Conservation (phyloP, 2,329 filamentous ascomycete species). For the Dendryphion nanum region DNA sequence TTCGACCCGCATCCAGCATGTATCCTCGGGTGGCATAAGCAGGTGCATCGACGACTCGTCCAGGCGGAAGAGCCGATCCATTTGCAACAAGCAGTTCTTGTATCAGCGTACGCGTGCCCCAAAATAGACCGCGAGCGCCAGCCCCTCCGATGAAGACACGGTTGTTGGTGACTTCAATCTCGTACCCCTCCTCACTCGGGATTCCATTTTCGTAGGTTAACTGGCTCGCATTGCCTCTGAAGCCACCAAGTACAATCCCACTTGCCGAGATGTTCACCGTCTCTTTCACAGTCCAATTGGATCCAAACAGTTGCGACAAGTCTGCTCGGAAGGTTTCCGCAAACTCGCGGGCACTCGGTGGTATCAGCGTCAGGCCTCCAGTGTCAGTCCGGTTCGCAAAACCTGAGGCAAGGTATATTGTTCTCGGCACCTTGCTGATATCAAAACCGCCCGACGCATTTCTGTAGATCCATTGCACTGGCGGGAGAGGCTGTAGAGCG, state of each 20-base stretch:
- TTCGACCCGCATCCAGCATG: slow-evolving; percentile 46
- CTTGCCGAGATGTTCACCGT: slow-evolving; percentile 36
- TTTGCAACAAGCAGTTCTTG: slow-evolving; percentile 43
- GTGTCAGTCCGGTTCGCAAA: slow-evolving; percentile 44
- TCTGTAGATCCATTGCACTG: slow-evolving; percentile 25
- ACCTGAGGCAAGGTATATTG: slow-evolving; percentile 43
- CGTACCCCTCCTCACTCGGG: slow-evolving; percentile 52
- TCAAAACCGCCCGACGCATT: slow-evolving; percentile 22
- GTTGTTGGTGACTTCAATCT: slow-evolving; percentile 38
- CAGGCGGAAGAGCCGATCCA: slow-evolving; percentile 26
- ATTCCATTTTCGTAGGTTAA: slow-evolving; percentile 50
- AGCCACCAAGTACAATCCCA: slow-evolving; percentile 47
- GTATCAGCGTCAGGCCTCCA: slow-evolving; percentile 52
- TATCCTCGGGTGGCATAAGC: slow-evolving; percentile 47
- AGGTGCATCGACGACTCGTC: slow-evolving; percentile 39
- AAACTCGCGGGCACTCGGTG: slow-evolving; percentile 51
- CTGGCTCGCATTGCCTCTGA: slow-evolving; percentile 19
- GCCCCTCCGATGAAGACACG: slow-evolving; percentile 42
- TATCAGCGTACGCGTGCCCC: slow-evolving; percentile 48
- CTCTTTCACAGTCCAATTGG: slow-evolving; percentile 42
- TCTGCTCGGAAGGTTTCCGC: slow-evolving; percentile 49
- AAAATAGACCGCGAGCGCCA: slow-evolving; percentile 48
- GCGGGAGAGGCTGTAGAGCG: slow-evolving; percentile 42
- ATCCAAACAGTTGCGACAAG: slow-evolving; percentile 41
- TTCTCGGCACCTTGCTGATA: slow-evolving; percentile 17